phyloP scores from a whole-genome alignment of 495 filamentous ascomycete genomes.

The Tuber borchii region DNA sequence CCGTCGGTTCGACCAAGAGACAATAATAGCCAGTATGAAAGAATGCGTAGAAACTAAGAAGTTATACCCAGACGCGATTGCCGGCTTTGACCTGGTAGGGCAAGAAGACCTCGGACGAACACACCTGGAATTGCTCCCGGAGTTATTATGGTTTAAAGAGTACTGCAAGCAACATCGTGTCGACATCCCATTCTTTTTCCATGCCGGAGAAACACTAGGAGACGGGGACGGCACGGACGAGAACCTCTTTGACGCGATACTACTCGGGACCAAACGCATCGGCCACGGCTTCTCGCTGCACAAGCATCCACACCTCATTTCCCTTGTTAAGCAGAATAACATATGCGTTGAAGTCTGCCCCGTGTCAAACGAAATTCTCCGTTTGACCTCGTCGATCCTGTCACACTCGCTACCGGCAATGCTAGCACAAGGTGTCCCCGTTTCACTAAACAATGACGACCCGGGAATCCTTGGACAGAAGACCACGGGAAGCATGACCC shows the following conservation, averaged over 20 bases:
- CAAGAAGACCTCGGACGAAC: slow-evolving; percentile 74
- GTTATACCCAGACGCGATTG: slow-evolving; percentile 69
- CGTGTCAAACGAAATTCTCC: slow-evolving; percentile 74
- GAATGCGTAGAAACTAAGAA: slow-evolving; percentile 74
- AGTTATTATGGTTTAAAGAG: slow-evolving; percentile 89
- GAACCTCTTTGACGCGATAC: slow-evolving; percentile 83
- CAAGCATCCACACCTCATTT: slow-evolving; percentile 83
- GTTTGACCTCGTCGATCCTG: slow-evolving; percentile 68
- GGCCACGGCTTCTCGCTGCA: slow-evolving; percentile 82
- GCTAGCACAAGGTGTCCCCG: slow-evolving; percentile 73
- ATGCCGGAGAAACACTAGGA: slow-evolving; percentile 78
- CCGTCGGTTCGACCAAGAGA: slow-evolving; percentile 55
- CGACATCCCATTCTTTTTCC: slow-evolving; percentile 92
- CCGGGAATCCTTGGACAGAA: slow-evolving; percentile 75
- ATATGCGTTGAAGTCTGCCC: slow-evolving; percentile 85
- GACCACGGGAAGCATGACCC: slow-evolving; percentile 61
- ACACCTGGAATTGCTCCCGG: slow-evolving; percentile 67
- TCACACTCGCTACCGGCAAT: slow-evolving; percentile 76
- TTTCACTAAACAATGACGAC: slow-evolving; percentile 75
- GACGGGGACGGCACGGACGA: slow-evolving; percentile 69
- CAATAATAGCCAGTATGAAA: slow-evolving; percentile 72
- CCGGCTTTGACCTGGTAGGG: slow-evolving; percentile 82
- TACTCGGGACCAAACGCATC: slow-evolving; percentile 80
- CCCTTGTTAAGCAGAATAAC: slow-evolving; percentile 77
- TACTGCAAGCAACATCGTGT: slow-evolving; percentile 68